Conservation (phyloP, 2,329 filamentous ascomycete genomes). For the Sporothrix phasma region DNA sequence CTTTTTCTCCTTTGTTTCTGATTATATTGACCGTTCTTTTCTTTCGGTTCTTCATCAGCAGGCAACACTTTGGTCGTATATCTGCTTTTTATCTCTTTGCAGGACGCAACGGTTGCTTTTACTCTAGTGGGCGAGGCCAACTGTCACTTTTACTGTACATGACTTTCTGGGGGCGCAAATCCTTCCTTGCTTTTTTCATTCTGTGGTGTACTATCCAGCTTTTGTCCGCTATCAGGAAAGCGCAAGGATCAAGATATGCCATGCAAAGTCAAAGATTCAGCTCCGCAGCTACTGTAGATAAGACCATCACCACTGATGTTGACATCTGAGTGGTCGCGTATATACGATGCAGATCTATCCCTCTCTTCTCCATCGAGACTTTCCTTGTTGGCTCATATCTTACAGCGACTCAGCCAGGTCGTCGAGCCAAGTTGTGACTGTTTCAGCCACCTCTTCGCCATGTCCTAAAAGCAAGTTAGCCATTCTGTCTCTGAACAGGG, state of each 20-base stretch:
- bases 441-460: conserved; percentile 40
- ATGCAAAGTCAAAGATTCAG: too few species aligned
- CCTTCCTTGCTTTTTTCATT: too few species aligned
- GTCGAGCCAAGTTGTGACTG: conserved; percentile 39
- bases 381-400: not conserved
- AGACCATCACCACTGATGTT: too few species aligned
- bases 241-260: too few species aligned
- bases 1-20: not conserved
- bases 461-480: conserved; percentile 29
- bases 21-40: not conserved
- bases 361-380: not conserved
- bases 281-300: too few species aligned
- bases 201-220: too few species aligned
- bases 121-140: not conserved
- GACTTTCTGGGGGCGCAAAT: too few species aligned
- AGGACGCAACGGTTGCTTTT: not conserved
- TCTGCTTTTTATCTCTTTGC: not conserved
- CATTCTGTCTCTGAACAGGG: too few species aligned
- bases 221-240: too few species aligned
- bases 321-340: too few species aligned
- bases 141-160: not conserved
- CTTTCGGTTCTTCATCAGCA: not conserved
- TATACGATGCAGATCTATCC: not conserved
- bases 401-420: conserved; percentile 33
- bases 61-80: not conserved